These are phyloP conservation scores for Lunularia cruciata DNA, from an alignment of 225 moss, liverwort and hornwort species.

Conservation along the genomic window DNA sequence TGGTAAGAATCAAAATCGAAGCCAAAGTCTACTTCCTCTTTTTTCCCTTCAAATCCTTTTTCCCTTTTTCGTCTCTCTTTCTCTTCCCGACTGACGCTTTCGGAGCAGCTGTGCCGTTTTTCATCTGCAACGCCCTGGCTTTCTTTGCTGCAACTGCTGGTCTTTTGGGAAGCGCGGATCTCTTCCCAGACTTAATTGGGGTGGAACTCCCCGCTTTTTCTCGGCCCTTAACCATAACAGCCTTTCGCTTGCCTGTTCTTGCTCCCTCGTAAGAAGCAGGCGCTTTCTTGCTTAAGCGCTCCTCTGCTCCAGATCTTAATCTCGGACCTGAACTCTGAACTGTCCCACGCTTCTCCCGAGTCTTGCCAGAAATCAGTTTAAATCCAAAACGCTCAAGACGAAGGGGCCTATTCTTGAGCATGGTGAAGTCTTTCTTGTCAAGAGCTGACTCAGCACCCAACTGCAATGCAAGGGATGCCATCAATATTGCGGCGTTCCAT, in stretches of 20 bases:
- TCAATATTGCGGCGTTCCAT: too few species aligned
- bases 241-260: constrained; percentile 71
- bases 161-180: constrained; percentile 49
- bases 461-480: too few species aligned
- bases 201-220: constrained; percentile 35
- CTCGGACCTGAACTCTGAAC: constrained; percentile 19
- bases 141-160: constrained; percentile 92
- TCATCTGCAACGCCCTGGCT: constrained; percentile 48
- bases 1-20: neutral
- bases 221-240: constrained; percentile 46
- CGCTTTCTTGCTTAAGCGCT: constrained; percentile 43
- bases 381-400: constrained; percentile 75
- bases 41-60: constrained; percentile 26
- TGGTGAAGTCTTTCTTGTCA: constrained; percentile 50
- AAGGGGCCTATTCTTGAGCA: constrained; percentile 66
- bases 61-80: constrained; percentile 55
- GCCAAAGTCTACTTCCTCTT: constrained; percentile 6
- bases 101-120: constrained; percentile 48
- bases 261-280: constrained; percentile 79
- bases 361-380: constrained; percentile 37
- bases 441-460: constrained; percentile 74
- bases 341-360: constrained; percentile 13
- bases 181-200: constrained; percentile 39
- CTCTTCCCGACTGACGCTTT: constrained; percentile 37
- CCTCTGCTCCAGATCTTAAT: constrained; percentile 33